Percentiles rank a stretch among this genome's conserved stretches.
phyloP scores from a whole-genome alignment of 257 asterid genomes.

The Salvia splendens region DNA sequence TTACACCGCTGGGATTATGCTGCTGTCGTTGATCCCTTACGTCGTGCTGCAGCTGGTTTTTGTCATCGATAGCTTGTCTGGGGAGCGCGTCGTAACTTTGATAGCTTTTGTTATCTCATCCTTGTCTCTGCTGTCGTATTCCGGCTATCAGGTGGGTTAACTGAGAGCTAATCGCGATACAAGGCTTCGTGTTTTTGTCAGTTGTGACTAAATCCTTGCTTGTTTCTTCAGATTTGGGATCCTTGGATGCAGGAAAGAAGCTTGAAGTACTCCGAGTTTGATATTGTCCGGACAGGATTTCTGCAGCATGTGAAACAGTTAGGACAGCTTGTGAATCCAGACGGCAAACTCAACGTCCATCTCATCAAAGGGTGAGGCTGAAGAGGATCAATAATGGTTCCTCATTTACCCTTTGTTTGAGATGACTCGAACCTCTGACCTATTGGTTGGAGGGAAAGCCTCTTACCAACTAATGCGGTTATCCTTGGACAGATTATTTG shows the following conservation, averaged over 20 bases:
- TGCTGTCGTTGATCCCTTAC: constrained; percentile 55
- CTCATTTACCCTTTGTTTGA: no score
- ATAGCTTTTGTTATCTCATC: constrained; percentile 43
- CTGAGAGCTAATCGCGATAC: no score
- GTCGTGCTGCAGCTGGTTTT: constrained; percentile 42
- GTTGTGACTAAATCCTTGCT: neutral
- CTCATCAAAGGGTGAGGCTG: constrained; percentile 37
- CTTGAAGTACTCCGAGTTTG: constrained; percentile 50
- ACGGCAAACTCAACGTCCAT: constrained; percentile 40
- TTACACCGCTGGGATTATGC: constrained; percentile 49
- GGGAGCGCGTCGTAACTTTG: constrained; percentile 36
- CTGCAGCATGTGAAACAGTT: constrained; percentile 39
- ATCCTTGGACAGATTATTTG: constrained; percentile 26
- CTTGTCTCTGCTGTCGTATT: constrained; percentile 37
- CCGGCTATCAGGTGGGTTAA: constrained; percentile 45
- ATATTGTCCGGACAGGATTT: constrained; percentile 37
- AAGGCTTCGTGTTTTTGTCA: no score
- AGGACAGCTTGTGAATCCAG: constrained; percentile 41
- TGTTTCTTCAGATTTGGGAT: constrained; percentile 43
- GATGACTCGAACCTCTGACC: neutral
- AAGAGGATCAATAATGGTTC: no score
- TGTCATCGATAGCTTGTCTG: constrained; percentile 30
- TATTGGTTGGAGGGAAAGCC: constrained; percentile 21
- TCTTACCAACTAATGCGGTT: neutral
- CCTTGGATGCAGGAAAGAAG: constrained; percentile 72